These are phyloP conservation scores for Candida glucosophila DNA, from an alignment of 1,139 yeast genomes.

Conservation along the genomic window DNA sequence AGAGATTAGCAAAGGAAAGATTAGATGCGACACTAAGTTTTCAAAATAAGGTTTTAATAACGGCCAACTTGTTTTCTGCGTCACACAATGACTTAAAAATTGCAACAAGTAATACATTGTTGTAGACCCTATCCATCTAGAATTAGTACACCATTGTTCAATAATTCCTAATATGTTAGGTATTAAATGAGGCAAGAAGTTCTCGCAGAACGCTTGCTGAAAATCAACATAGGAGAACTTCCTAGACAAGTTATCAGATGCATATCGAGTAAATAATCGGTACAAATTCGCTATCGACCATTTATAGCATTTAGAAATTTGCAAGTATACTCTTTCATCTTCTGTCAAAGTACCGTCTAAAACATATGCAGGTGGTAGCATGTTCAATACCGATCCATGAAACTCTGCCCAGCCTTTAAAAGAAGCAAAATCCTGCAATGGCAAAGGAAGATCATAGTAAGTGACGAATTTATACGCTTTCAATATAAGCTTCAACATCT, in stretches of 20 bases:
- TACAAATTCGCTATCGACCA: constrained; percentile 82
- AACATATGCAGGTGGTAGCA: constrained; percentile 47
- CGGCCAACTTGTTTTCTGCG: constrained; percentile 62
- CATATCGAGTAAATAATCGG: constrained; percentile 70
- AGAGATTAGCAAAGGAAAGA: constrained; percentile 74
- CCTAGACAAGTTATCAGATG: constrained; percentile 39
- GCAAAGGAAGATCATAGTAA: constrained; percentile 66
- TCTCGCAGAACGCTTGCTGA: constrained; percentile 35
- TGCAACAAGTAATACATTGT: constrained; percentile 59
- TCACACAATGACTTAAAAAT: constrained; percentile 64
- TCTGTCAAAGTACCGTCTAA: constrained; percentile 19
- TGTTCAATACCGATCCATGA: constrained; percentile 61
- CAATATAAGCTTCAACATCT: constrained; percentile 66
- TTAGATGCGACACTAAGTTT: constrained; percentile 58
- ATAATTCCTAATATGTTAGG: constrained; percentile 56
- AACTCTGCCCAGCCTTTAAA: constrained; percentile 71
- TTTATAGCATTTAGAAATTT: constrained; percentile 64
- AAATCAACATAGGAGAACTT: constrained; percentile 47
- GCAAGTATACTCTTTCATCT: constrained; percentile 28
- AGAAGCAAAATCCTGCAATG: constrained; percentile 51
- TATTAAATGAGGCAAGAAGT: constrained; percentile 69
- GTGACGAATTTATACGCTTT: constrained; percentile 80
- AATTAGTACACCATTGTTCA: constrained; percentile 61
- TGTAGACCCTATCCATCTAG: constrained; percentile 63
- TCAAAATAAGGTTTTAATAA: constrained; percentile 64